Evolutionary conservation across 2,329 filamentous ascomycete species (phyloP).

Genomic region (Annulohypoxylon truncatum): DNA sequence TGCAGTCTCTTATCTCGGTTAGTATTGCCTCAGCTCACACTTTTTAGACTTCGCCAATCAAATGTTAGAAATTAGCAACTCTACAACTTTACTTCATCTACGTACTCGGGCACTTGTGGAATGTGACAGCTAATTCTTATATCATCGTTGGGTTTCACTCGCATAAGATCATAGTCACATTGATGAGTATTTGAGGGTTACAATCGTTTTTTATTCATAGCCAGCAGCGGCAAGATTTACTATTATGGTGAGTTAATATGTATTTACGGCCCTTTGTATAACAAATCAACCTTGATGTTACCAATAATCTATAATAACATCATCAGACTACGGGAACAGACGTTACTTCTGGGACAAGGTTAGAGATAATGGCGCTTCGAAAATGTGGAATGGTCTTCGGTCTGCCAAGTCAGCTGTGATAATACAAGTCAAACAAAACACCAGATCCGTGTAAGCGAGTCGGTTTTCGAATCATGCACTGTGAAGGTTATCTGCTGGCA

Average conservation of each 20-base stretch:
- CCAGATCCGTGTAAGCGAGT: conserved; percentile 2
- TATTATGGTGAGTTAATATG: background rate
- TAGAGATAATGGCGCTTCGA: background rate
- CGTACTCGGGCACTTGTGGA: background rate
- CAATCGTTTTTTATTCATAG: conserved; percentile 7
- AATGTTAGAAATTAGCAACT: background rate
- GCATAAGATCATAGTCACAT: background rate
- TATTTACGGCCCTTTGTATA: background rate
- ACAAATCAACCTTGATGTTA: background rate
- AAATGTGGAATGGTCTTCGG: background rate
- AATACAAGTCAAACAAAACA: conserved; percentile 4
- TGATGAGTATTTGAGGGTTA: background rate
- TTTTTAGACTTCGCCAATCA: background rate
- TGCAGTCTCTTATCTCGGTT: conserved; percentile 17
- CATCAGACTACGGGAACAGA: background rate
- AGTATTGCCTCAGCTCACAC: background rate
- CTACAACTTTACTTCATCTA: background rate
- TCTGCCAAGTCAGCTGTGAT: conserved; percentile 4
- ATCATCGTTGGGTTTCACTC: background rate
- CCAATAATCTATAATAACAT: background rate
- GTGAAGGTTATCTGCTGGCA: background rate
- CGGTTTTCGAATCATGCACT: conserved; percentile 23
- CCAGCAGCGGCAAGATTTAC: background rate
- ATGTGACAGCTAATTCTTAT: background rate
- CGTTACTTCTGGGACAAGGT: background rate